A percentile compares a stretch with the other conserved stretches of the same genome.
phyloP scores from a whole-genome alignment of 164 flowering plant genomes.

The Annona cherimola region DNA sequence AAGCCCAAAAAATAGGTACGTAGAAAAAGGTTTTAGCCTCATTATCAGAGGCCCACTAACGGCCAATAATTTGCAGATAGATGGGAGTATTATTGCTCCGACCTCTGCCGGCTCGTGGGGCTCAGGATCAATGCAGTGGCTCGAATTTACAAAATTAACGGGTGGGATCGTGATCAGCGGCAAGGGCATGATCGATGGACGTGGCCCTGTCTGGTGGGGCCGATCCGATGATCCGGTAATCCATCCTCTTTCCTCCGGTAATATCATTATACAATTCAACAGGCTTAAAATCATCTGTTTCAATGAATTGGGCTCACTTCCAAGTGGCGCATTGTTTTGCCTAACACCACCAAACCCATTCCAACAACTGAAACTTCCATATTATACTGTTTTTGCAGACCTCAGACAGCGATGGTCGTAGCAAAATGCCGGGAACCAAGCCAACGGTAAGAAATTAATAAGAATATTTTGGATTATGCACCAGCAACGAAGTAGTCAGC shows the following conservation, averaged over 20 bases:
- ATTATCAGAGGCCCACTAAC: not conserved
- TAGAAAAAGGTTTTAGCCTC: too few relatives aligned
- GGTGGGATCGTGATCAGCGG: slow-evolving; percentile 70
- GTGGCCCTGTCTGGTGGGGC: slow-evolving; percentile 92
- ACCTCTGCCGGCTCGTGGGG: slow-evolving; percentile 59
- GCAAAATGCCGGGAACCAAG: slow-evolving; percentile 32
- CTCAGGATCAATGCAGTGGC: slow-evolving; percentile 64
- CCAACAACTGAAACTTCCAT: not conserved
- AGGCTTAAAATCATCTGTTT: not conserved
- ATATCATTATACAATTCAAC: not conserved
- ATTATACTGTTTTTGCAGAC: slow-evolving; percentile 1
- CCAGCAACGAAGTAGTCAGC: too few relatives aligned
- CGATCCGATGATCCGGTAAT: slow-evolving; percentile 36
- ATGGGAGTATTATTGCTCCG: slow-evolving; percentile 87
- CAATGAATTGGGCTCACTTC: not conserved
- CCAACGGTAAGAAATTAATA: slow-evolving; percentile 25
- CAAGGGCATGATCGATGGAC: slow-evolving; percentile 69
- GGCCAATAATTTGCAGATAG: slow-evolving; percentile 40
- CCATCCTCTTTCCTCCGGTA: not conserved
- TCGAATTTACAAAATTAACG: slow-evolving; percentile 68
- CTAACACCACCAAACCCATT: not conserved
- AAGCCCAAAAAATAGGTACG: too few relatives aligned
- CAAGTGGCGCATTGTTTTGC: not conserved
- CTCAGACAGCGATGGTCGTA: slow-evolving; percentile 11
- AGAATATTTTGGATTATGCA: not conserved